These are phyloP conservation scores for Phialophora macrospora DNA, from an alignment of 2,329 filamentous ascomycete species.

Conservation along the genomic window DNA sequence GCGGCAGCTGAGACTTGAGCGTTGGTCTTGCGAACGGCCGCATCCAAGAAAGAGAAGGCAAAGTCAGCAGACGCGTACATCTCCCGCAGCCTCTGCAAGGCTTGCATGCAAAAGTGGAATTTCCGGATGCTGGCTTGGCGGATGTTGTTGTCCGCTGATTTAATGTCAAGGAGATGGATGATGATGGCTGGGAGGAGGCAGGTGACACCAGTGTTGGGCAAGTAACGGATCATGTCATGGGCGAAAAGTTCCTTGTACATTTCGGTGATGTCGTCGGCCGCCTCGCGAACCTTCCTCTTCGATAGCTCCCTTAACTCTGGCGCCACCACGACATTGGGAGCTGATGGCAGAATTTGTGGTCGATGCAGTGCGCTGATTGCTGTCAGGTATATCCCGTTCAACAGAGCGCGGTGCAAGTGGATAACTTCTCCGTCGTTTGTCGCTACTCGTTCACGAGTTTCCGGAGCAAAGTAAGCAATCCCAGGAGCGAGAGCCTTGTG, in stretches of 20 bases:
- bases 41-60: slow-evolving; percentile 91
- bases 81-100: slow-evolving; percentile 84
- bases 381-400: slow-evolving; percentile 94
- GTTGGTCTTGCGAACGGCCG: slow-evolving; percentile 83
- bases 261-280: slow-evolving; percentile 81
- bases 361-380: slow-evolving; percentile 89
- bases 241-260: slow-evolving; percentile 79
- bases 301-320: slow-evolving; percentile 81
- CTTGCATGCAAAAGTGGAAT: slow-evolving; percentile 90
- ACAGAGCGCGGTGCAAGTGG: slow-evolving; percentile 76
- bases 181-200: slow-evolving; percentile 91
- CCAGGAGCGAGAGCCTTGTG: slow-evolving; percentile 70
- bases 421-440: slow-evolving; percentile 62
- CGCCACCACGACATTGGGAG: slow-evolving; percentile 61
- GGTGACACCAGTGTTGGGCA: slow-evolving; percentile 88
- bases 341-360: slow-evolving; percentile 83
- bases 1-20: slow-evolving; percentile 17
- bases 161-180: slow-evolving; percentile 90
- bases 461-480: slow-evolving; percentile 66
- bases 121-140: slow-evolving; percentile 75
- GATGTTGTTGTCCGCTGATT: slow-evolving; percentile 73
- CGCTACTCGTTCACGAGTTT: slow-evolving; percentile 61
- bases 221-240: slow-evolving; percentile 73
- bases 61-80: slow-evolving; percentile 95
- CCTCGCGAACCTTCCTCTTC: slow-evolving; percentile 78